phyloP scores from a whole-genome alignment of 352 stramenopile genomes.

The Chrysophaeum taylorii region DNA sequence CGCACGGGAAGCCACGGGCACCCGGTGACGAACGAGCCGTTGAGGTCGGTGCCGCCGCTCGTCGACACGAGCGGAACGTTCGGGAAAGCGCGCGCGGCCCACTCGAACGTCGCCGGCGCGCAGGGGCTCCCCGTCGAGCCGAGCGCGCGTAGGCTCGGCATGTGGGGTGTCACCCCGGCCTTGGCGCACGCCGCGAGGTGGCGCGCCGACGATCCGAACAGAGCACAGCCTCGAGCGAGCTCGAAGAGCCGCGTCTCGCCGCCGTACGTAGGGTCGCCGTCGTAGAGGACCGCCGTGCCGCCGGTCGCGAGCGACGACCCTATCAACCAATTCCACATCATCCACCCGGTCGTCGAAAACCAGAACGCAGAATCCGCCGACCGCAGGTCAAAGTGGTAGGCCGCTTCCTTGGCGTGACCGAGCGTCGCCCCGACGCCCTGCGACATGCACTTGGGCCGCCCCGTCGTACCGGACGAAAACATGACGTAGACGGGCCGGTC shows the following conservation, averaged over 20 bases:
- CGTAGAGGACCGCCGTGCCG: constrained; percentile 17
- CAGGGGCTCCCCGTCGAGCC: constrained; percentile 58
- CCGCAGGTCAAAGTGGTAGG: constrained; percentile 56
- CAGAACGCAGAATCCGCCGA: constrained; percentile 60
- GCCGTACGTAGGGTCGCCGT: constrained; percentile 59
- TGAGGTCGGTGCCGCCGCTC: constrained; percentile 31
- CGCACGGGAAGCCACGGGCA: constrained; percentile 40
- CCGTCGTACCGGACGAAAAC: constrained; percentile 47
- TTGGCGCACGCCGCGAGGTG: constrained; percentile 62
- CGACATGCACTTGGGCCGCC: constrained; percentile 50
- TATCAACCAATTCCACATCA: constrained; percentile 12
- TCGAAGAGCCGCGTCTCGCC: constrained; percentile 47
- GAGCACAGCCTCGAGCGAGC: constrained; percentile 48
- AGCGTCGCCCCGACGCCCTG: constrained; percentile 57
- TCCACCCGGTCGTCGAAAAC: constrained; percentile 55
- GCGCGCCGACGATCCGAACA: constrained; percentile 60
- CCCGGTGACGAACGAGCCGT: constrained; percentile 59
- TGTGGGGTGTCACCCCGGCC: constrained; percentile 47
- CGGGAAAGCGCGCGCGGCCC: not conserved
- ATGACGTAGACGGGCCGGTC: constrained; percentile 64
- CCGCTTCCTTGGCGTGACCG: constrained; percentile 65
- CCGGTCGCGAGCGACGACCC: not conserved
- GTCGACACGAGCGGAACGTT: constrained; percentile 45
- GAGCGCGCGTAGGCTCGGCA: constrained; percentile 52
- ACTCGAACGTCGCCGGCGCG: not conserved